phyloP scores from a whole-genome alignment of 768 basidiomycete genomes.

The Lentinus brumalis region DNA sequence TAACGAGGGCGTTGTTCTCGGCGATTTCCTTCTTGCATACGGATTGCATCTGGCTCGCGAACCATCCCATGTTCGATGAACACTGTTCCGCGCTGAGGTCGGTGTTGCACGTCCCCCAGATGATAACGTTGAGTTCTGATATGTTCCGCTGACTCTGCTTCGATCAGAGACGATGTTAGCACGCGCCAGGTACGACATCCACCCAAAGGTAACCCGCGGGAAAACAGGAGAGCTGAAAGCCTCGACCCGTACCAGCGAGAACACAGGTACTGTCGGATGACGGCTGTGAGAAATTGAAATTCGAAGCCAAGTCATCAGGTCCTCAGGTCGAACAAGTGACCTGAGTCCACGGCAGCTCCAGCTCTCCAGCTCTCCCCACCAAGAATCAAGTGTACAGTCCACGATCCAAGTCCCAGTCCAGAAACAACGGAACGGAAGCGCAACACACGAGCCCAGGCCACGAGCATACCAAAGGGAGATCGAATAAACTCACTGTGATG shows the following conservation, averaged over 20 bases:
- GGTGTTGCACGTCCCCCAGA: conserved; percentile 86
- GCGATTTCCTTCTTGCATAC: conserved; percentile 61
- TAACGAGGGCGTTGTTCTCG: conserved; percentile 51
- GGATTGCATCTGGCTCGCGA: conserved; percentile 47
- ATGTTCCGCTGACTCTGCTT: conserved; percentile 66
- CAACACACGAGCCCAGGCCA: background rate
- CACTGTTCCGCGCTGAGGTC: conserved; percentile 51
- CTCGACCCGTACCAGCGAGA: background rate
- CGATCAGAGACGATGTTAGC: conserved; percentile 10
- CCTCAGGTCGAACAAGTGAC: background rate
- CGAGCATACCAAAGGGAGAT: conserved; percentile 5
- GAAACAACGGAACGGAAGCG: conserved; percentile 12
- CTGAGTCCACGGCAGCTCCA: background rate
- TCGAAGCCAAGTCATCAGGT: background rate
- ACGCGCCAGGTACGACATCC: conserved; percentile 9
- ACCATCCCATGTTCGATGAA: conserved; percentile 66
- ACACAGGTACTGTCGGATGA: background rate
- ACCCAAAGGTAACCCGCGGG: conserved; percentile 4
- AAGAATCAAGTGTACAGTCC: conserved; percentile 5
- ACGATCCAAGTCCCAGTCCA: conserved; percentile 8
- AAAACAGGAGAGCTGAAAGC: conserved; percentile 2
- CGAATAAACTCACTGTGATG: conserved; percentile 46
- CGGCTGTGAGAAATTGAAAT: background rate
- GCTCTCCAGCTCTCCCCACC: conserved; percentile 13
- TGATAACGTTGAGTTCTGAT: conserved; percentile 60